A percentile compares a stretch with the other conserved stretches of the same genome.
These are phyloP conservation scores for Teratosphaeria destructans DNA, from an alignment of 2,329 filamentous ascomycete genomes.

Conservation along the genomic window DNA sequence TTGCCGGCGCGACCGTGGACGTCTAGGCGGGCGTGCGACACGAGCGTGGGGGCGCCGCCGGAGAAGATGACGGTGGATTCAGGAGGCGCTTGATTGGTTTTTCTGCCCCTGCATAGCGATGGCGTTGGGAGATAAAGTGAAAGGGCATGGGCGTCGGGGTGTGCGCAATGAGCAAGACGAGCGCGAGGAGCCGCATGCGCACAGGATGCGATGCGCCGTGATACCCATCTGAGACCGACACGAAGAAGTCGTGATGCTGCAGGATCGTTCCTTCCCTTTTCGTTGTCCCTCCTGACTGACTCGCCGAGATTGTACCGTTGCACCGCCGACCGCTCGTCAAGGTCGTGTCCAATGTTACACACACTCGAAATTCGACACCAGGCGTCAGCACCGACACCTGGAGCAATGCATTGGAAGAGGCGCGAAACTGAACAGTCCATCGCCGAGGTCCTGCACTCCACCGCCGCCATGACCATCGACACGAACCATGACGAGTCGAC, in stretches of 20 bases:
- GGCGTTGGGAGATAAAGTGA: slow-evolving; percentile 8
- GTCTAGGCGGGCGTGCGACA: neutral
- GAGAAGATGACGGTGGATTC: neutral
- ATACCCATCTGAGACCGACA: neutral
- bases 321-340: neutral
- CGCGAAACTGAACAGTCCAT: neutral
- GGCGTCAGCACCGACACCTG: neutral
- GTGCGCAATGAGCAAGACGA: neutral
- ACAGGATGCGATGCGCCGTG: neutral
- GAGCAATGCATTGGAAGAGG: neutral
- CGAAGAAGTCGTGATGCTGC: neutral
- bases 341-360: neutral
- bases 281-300: neutral
- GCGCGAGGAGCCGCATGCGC: neutral
- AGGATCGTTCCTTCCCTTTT: neutral
- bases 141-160: neutral
- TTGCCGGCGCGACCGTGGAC: slow-evolving; percentile 39
- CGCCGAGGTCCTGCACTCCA: neutral
- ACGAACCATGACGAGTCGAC: neutral
- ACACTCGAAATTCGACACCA: neutral
- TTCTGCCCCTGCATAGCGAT: slow-evolving; percentile 11
- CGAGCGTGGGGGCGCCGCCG: neutral
- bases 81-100: neutral
- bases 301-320: neutral
- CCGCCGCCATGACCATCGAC: neutral